Conservation (phyloP, 1,284 basidiomycete species). For the Puccinia polysora region DNA sequence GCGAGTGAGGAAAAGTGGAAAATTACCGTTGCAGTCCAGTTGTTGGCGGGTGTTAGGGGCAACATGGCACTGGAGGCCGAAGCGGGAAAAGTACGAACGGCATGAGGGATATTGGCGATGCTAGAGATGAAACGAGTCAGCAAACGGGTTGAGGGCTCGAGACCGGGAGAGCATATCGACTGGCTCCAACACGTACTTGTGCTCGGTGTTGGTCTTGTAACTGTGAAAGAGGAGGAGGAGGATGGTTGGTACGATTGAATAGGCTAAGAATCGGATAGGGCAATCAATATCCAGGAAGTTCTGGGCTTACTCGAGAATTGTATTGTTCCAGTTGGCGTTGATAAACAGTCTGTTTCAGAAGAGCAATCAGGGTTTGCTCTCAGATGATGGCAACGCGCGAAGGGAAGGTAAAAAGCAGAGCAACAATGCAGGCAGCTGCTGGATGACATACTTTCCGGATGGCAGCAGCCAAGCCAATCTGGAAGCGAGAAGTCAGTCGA, state of each 20-base stretch:
- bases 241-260: too few relatives aligned
- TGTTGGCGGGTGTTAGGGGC: slow-evolving; percentile 80
- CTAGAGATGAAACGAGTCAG: slow-evolving; percentile 22
- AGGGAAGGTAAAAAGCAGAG: slow-evolving; percentile 37
- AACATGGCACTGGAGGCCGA: slow-evolving; percentile 85
- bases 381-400: neutral
- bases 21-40: slow-evolving; percentile 75
- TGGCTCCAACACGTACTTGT: slow-evolving; percentile 32
- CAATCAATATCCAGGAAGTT: neutral
- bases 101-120: slow-evolving; percentile 51
- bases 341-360: slow-evolving; percentile 60
- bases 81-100: slow-evolving; percentile 71
- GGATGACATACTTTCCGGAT: slow-evolving; percentile 63
- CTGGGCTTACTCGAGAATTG: slow-evolving; percentile 60
- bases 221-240: neutral
- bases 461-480: slow-evolving; percentile 73
- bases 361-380: neutral
- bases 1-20: slow-evolving; percentile 56
- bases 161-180: slow-evolving; percentile 20
- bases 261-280: neutral
- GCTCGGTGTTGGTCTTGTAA: slow-evolving; percentile 36
- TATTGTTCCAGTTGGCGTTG: slow-evolving; percentile 66
- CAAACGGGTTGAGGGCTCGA: neutral
- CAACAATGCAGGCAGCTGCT: too few relatives aligned
- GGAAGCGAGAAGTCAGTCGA: neutral